phyloP scores from a whole-genome alignment of 768 basidiomycete genomes.

The Leucocoprinus sp. region DNA sequence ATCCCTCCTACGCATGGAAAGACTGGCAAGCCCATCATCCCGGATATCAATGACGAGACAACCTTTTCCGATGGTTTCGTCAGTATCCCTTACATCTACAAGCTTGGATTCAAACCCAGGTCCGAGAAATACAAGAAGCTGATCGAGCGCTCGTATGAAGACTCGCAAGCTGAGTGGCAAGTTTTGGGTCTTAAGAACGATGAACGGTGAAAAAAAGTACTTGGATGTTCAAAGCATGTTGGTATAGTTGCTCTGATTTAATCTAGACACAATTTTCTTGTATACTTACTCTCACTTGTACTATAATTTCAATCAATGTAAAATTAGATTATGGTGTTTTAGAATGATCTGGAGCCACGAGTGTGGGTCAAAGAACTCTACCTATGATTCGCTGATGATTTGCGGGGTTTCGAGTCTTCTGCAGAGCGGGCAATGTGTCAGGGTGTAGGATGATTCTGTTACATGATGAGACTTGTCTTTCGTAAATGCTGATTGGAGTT shows the following conservation, averaged over 20 bases:
- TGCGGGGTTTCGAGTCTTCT: too few relatives aligned
- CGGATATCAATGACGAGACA: slow-evolving; percentile 9
- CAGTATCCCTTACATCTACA: slow-evolving; percentile 8
- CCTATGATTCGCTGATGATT: too few relatives aligned
- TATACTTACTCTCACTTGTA: not conserved
- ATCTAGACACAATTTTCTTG: not conserved
- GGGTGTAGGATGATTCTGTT: too few relatives aligned
- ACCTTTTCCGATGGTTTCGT: slow-evolving; percentile 9
- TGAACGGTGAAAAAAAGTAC: slow-evolving; percentile 1
- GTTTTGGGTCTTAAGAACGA: slow-evolving; percentile 6
- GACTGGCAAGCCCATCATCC: slow-evolving; percentile 7
- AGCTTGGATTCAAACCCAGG: slow-evolving; percentile 7
- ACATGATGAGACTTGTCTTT: too few relatives aligned
- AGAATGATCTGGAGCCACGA: not conserved
- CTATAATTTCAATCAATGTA: not conserved
- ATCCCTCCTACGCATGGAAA: slow-evolving; percentile 6
- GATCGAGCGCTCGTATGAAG: slow-evolving; percentile 8
- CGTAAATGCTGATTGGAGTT: too few relatives aligned
- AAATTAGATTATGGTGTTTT: not conserved
- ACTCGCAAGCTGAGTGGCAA: slow-evolving; percentile 8
- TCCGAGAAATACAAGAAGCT: slow-evolving; percentile 7
- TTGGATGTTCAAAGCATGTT: not conserved
- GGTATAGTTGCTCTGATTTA: not conserved
- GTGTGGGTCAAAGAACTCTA: too few relatives aligned
- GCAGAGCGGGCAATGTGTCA: too few relatives aligned